Evolutionary conservation across 441 rosid genomes (phyloP), one percentile per base, ranked within the genome.

Genomic region (Capsella rubella): DNA sequence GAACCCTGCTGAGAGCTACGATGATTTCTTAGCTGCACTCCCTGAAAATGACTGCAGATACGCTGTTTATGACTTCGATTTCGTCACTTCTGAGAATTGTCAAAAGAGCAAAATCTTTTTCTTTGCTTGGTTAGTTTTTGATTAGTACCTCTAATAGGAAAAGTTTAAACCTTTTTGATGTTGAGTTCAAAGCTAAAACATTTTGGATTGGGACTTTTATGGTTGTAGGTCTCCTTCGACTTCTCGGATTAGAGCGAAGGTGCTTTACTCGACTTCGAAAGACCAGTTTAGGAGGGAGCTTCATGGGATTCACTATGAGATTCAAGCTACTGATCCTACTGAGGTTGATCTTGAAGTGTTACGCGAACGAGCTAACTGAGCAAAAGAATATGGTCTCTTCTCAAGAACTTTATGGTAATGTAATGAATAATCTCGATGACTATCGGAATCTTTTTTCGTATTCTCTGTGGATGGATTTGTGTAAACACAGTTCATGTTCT

Each of bases 31-130:
- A 40, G 87, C 86, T 32, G 73, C 90, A 3, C 73, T 88, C 16
- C 93, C 93, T 0, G 87, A 85, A 14, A 82, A 82, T 71, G 93
- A 88, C 65, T 88, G 93, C 69, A 83, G 93, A 73, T 88, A 88
- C 55, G 90, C 90, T 9, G 83, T 88, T 59, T 88, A 80, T 21
- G 93, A 88, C 75, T 88, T 76, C 0, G 93, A 88, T 73, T 88
- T 81, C 57, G 89, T 88, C 43, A 88, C 93, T 34, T 82, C 88
- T 16, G 93, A 88, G 80, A 88, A 88, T 71, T 88, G 90, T 59
- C 90, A 82, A 61, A 88, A 86, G 85, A 88, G 92, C 87, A 86
- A 88, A 71, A 88, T 88, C 64, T 88, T 88, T 81, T 88, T 88
- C 79, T 78, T 86, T 18, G 87, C 93, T 51, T 88, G 93, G 90